Conservation (phyloP, 2,329 filamentous ascomycete species). For the Seiridium cupressi region DNA sequence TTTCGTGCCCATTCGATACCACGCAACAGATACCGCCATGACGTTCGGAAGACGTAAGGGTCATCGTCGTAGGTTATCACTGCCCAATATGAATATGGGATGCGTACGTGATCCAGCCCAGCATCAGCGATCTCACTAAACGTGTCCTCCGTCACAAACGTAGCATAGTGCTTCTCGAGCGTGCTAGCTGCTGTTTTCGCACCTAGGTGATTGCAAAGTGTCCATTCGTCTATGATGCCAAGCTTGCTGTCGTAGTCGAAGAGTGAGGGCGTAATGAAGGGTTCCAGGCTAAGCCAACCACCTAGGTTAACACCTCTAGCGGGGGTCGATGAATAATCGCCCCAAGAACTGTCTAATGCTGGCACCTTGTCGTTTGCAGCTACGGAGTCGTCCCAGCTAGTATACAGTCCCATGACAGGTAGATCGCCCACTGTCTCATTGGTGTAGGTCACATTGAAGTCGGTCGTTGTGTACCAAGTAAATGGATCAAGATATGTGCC, state of each 20-base stretch:
- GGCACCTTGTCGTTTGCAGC: slow-evolving; percentile 78
- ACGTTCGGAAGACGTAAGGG: slow-evolving; percentile 81
- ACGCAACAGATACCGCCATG: slow-evolving; percentile 90
- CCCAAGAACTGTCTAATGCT: slow-evolving; percentile 72
- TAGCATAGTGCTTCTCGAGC: slow-evolving; percentile 89
- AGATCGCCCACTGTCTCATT: slow-evolving; percentile 79
- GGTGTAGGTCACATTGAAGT: slow-evolving; percentile 95
- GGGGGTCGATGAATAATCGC: slow-evolving; percentile 71
- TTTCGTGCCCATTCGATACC: slow-evolving; percentile 93
- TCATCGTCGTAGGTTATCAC: slow-evolving; percentile 81
- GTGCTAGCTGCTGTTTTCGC: slow-evolving; percentile 58
- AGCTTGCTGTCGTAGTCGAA: slow-evolving; percentile 66
- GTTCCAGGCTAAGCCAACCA: slow-evolving; percentile 91
- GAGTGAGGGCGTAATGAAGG: slow-evolving; percentile 91
- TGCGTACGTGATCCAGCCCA: slow-evolving; percentile 94
- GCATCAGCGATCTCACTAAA: slow-evolving; percentile 83
- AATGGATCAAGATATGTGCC: slow-evolving; percentile 85
- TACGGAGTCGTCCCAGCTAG: slow-evolving; percentile 80
- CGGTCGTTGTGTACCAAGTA: slow-evolving; percentile 83
- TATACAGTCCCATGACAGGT: slow-evolving; percentile 86
- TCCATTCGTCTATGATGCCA: slow-evolving; percentile 85
- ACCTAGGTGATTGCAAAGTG: slow-evolving; percentile 70
- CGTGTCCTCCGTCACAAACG: slow-evolving; percentile 80
- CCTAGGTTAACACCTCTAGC: slow-evolving; percentile 91
- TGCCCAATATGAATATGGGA: slow-evolving; percentile 94